Evolutionary conservation across 345 rosid genomes (phyloP), one percentile per base, ranked within the genome.

Genomic region (Populus pruinosa): DNA sequence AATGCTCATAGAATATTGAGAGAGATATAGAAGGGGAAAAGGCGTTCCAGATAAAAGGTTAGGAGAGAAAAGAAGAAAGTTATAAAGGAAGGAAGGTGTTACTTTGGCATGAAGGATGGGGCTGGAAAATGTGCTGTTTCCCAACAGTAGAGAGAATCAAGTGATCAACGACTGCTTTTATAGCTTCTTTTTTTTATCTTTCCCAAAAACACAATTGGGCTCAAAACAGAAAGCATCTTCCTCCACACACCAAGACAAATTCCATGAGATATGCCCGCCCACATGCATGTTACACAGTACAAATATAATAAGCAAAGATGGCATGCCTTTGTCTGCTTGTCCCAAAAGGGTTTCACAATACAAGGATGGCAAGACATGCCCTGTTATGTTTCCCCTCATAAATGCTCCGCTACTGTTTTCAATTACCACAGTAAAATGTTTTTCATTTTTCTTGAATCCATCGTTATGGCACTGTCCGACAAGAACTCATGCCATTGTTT

Each of bases 51-150:
- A 65, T 78, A 81, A 79, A 85, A 67, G 78, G 78, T 74, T 53
- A 4, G 79, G 63, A 82, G 65, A 76, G 2, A 33, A 53, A 44
- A 69, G 21, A 1, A 41, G 38, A 62, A 81, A 61, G 76, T 9
- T 41, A 49, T 38, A 55, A 82, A 71, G 44, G 72, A 67, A 23
- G 80, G 70, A 82, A 83, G 78, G 70, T 62, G 80, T 85, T 89
- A 55, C 97, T 90, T 92, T 91, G 91, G 85, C 55, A 81, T 59
- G 85, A 88, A 87, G 94, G 78, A 84, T 81, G 21, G 73, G 49
- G 76, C 36, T 41, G 17, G 84, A 73, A 61, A 62, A 50, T 56
- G 76, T 29, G 33, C 61, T 67, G 66, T 67, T 50, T 44, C 59
- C 56, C 23, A 33, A 47, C 64, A 49, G 76, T 17, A 73, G 18